Percentiles rank a stretch among this genome's conserved stretches.
phyloP scores from a whole-genome alignment of 108 stramenopile species.

The Chaetoceros tenuissimus region DNA sequence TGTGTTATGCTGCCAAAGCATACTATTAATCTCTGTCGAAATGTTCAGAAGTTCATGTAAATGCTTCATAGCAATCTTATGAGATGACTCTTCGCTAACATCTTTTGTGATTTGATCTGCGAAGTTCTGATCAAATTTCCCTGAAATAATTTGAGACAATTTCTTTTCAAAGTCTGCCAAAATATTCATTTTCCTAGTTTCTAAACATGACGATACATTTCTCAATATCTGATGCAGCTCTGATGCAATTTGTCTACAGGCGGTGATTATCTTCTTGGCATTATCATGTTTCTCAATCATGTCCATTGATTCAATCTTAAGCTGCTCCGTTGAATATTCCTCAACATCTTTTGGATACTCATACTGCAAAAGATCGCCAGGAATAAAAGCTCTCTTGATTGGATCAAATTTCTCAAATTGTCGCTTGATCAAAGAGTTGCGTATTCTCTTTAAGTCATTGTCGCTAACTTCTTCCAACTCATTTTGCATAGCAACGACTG shows the following conservation, averaged over 20 bases:
- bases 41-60: constrained; percentile 30
- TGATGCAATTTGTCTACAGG: constrained; percentile 19
- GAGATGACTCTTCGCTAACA: neutral
- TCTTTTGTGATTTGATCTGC: neutral
- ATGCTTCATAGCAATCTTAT: constrained; percentile 17
- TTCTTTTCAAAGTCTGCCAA: constrained; percentile 9
- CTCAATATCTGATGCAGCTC: constrained; percentile 16
- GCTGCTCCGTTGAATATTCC: neutral
- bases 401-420: constrained; percentile 49
- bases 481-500: constrained; percentile 19
- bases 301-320: neutral
- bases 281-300: constrained; percentile 4
- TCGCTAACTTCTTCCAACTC: constrained; percentile 47
- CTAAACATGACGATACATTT: constrained; percentile 22
- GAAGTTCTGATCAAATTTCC: constrained; percentile 6
- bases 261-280: constrained; percentile 12
- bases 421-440: constrained; percentile 29
- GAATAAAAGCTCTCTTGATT: constrained; percentile 24
- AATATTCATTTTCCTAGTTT: constrained; percentile 14
- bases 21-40: constrained; percentile 38
- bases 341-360: constrained; percentile 58
- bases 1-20: constrained; percentile 34
- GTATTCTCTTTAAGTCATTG: constrained; percentile 48
- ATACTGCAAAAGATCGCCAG: constrained; percentile 42
- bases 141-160: neutral